Conservation (phyloP, 2,329 filamentous ascomycete genomes). For the Xylariaceae sp. region DNA sequence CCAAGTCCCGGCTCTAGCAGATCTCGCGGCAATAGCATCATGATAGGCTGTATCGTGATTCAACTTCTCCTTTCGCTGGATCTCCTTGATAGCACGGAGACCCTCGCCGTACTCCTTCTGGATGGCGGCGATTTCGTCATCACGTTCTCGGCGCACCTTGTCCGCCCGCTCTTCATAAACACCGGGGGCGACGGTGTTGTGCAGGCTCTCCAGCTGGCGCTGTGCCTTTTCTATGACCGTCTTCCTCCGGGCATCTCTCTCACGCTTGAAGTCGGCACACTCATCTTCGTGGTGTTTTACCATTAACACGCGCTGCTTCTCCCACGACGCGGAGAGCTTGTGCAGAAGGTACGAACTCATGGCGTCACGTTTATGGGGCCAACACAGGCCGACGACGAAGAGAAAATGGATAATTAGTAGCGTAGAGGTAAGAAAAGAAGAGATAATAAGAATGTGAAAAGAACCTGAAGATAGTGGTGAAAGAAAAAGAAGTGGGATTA, state of each 20-base stretch:
- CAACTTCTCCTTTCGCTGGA: slow-evolving; percentile 11
- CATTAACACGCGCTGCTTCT: slow-evolving; percentile 9
- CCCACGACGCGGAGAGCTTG: slow-evolving; percentile 10
- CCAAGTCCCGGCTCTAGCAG: neutral
- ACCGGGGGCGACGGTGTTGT: neutral
- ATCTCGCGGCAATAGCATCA: slow-evolving; percentile 9
- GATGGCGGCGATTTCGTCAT: slow-evolving; percentile 5
- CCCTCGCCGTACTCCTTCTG: neutral
- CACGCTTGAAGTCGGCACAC: slow-evolving; percentile 4
- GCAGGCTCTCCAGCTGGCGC: slow-evolving; percentile 9
- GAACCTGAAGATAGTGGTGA: too few relatives aligned
- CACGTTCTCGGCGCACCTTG: slow-evolving; percentile 3
- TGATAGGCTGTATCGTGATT: slow-evolving; percentile 5
- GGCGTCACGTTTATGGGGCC: neutral
- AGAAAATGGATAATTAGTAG: neutral
- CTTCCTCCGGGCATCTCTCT: slow-evolving; percentile 13
- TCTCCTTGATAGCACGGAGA: slow-evolving; percentile 4
- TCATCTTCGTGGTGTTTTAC: slow-evolving; percentile 13
- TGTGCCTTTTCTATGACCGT: slow-evolving; percentile 1
- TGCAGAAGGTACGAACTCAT: slow-evolving; percentile 11
- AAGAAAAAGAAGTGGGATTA: too few relatives aligned
- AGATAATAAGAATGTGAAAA: neutral
- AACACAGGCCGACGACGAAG: neutral
- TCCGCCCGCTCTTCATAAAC: slow-evolving; percentile 6
- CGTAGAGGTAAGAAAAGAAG: neutral